Evolutionary conservation across 352 stramenopile species (phyloP), one percentile per base, ranked within the genome.

Genomic region (Phytophthora colocasiae): DNA sequence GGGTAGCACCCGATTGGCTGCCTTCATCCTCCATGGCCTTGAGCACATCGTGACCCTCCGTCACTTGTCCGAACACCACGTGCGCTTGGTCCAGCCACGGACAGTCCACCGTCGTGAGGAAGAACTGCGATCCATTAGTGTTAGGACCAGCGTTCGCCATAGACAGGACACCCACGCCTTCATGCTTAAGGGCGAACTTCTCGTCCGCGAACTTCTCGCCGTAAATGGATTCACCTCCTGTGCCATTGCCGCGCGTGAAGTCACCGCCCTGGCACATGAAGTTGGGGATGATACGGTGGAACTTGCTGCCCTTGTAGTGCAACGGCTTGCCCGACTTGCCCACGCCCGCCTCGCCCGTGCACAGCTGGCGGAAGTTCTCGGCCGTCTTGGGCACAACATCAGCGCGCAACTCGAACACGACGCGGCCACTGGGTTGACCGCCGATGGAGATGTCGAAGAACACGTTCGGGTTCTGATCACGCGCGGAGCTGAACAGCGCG

Each of bases 61-160:
- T 85, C 32, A 95, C 66, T 50, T 87, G 31, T 54, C 98, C 98
- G 70, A 99, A 98, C 49, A 98, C 92, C 26, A 97, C 89, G 75
- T 98, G 92, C 14, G 78, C 80, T 58, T 81, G 78, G 74, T 98
- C 91, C 58, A 98, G 76, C 90, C 90, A 97, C 0, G 87, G 86
- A 62, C 90, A 97, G 81, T 97, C 89, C 53, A 97, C 91, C 0
- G 90, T 97, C 24, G 89, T 97, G 43, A 99, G 93, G 84, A 99
- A 99, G 81, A 99, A 99, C 82, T 99, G 96, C 69, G 92, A 98
- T 17, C 96, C 95, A 77, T 99, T 99, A 1, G 97, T 99, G 87
- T 99, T 92, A 6, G 87, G 90, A 2, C 98, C 98, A 5, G 91
- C 90, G 78, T 99, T 99, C 24, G 97, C 97, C 97, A 99, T 99